Percentiles rank a stretch among this genome's conserved stretches.
Conservation (phyloP, 768 basidiomycete genomes). For the Panus rudis region DNA sequence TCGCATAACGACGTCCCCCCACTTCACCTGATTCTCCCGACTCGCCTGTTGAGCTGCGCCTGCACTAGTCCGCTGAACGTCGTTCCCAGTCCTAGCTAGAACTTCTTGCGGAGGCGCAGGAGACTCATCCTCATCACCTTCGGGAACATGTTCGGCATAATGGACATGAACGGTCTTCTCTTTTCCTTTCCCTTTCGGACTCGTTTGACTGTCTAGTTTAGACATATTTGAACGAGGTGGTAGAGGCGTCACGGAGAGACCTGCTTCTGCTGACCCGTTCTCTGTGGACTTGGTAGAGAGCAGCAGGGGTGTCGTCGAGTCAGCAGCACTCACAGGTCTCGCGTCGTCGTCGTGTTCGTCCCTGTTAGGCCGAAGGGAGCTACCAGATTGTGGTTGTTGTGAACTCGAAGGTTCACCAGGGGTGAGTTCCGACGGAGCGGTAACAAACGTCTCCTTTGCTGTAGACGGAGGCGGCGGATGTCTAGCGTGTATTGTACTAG, state of each 20-base stretch:
- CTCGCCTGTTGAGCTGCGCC: constrained; percentile 36
- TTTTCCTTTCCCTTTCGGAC: constrained; percentile 14
- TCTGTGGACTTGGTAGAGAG: background rate
- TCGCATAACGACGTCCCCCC: constrained; percentile 62
- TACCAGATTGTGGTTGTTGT: background rate
- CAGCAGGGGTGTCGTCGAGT: constrained; percentile 7
- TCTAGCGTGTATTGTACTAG: background rate
- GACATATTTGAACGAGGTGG: no score
- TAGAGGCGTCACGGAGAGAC: background rate
- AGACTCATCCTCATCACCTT: constrained; percentile 20
- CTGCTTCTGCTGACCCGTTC: background rate
- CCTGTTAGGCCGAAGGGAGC: background rate
- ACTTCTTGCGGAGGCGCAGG: constrained; percentile 60
- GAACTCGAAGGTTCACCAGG: background rate
- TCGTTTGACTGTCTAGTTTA: no score
- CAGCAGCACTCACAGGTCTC: constrained; percentile 7
- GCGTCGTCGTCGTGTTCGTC: background rate
- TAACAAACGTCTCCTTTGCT: constrained; percentile 22
- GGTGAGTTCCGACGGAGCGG: constrained; percentile 16
- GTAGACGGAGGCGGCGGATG: no score
- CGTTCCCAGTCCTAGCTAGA: constrained; percentile 50
- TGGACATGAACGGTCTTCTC: constrained; percentile 19
- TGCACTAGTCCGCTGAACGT: constrained; percentile 57
- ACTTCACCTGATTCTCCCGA: constrained; percentile 17
- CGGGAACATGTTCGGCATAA: constrained; percentile 6